phyloP scores from a whole-genome alignment of 768 basidiomycete genomes.

The Mycena belliarum region DNA sequence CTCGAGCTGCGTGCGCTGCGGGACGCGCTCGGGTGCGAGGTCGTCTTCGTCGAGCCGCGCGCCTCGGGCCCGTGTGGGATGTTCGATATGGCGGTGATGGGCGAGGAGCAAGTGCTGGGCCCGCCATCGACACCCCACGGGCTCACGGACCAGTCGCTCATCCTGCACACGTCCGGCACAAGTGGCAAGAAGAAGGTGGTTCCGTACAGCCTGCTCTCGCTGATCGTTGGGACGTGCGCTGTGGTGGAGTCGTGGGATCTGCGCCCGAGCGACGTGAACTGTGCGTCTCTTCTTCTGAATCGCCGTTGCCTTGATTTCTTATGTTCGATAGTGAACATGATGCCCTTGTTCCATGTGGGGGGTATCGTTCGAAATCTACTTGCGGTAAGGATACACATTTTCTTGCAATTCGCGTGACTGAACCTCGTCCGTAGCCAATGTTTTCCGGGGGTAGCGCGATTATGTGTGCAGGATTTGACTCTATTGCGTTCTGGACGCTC shows the following conservation, averaged over 20 bases:
- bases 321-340: slow-evolving; percentile 40
- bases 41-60: slow-evolving; percentile 38
- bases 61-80: slow-evolving; percentile 37
- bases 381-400: slow-evolving; percentile 25
- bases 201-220: slow-evolving; percentile 43
- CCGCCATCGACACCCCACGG: slow-evolving; percentile 33
- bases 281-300: slow-evolving; percentile 25
- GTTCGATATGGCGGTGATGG: slow-evolving; percentile 39
- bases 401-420: neutral
- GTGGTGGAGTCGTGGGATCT: slow-evolving; percentile 47
- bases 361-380: slow-evolving; percentile 60
- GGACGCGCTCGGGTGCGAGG: slow-evolving; percentile 38
- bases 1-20: slow-evolving; percentile 36
- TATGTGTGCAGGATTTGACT: slow-evolving; percentile 55
- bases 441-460: slow-evolving; percentile 54
- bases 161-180: slow-evolving; percentile 61
- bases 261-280: slow-evolving; percentile 41
- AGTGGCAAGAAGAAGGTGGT: slow-evolving; percentile 58
- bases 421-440: slow-evolving; percentile 34
- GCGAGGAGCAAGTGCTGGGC: slow-evolving; percentile 16
- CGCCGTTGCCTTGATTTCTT: too few species aligned
- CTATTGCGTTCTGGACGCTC: slow-evolving; percentile 50
- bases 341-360: slow-evolving; percentile 64
- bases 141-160: slow-evolving; percentile 48
- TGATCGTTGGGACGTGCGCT: slow-evolving; percentile 46